phyloP scores from a whole-genome alignment of 345 rosid species.

The Gossypium sturtianum region DNA sequence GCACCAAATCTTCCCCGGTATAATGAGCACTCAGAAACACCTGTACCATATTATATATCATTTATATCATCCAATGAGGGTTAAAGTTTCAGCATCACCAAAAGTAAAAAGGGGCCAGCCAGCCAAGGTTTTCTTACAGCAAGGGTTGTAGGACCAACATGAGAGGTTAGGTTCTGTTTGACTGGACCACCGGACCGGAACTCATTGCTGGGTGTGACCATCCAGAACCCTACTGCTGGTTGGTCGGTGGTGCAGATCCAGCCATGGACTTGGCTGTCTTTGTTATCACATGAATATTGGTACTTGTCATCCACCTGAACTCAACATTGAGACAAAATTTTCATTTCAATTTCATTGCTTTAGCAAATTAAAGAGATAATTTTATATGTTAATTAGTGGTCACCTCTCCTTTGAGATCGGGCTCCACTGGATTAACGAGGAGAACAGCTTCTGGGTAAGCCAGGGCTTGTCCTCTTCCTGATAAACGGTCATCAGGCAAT shows the following conservation, averaged over 20 bases:
- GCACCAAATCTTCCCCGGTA: constrained; percentile 69
- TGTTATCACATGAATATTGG: constrained; percentile 74
- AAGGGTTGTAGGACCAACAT: constrained; percentile 74
- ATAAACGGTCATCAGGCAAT: constrained; percentile 66
- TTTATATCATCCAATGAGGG: too few species aligned
- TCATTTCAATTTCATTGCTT: too few species aligned
- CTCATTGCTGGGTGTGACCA: constrained; percentile 84
- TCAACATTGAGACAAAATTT: not conserved
- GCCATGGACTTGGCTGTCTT: constrained; percentile 69
- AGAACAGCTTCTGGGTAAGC: constrained; percentile 81
- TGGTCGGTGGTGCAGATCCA: constrained; percentile 59
- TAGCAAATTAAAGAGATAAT: too few species aligned
- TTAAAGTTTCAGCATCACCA: too few species aligned
- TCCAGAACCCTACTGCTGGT: constrained; percentile 80
- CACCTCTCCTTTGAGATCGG: constrained; percentile 79
- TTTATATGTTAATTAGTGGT: constrained; percentile 2
- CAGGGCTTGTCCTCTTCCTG: constrained; percentile 53
- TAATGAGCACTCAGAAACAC: constrained; percentile 83
- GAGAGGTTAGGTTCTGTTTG: constrained; percentile 87
- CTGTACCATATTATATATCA: constrained; percentile 29
- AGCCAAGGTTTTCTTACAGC: constrained; percentile 39
- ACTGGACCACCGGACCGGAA: constrained; percentile 75
- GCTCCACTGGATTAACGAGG: constrained; percentile 64
- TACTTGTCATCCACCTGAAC: constrained; percentile 81
- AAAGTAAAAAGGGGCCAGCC: constrained; percentile 16